A percentile compares a stretch with the other conserved stretches of the same genome.
Evolutionary conservation across 2,329 filamentous ascomycete species (phyloP).

Genomic region (Mollisiaceae sp.): DNA sequence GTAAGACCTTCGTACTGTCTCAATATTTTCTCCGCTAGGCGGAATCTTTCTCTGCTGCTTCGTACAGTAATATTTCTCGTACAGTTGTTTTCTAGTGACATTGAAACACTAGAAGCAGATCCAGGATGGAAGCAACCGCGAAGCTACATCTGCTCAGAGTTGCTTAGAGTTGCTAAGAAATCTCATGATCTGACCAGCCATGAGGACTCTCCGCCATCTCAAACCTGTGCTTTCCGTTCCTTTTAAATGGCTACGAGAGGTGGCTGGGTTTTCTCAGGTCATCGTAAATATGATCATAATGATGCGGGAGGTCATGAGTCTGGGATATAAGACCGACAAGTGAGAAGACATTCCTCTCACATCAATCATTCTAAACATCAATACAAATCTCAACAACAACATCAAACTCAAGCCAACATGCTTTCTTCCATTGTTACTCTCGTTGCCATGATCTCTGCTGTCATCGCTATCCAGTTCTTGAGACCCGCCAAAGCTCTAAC

Average conservation of each 20-base stretch:
- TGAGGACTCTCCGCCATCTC: not conserved
- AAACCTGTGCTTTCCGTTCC: not conserved
- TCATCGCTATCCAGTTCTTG: too few relatives aligned
- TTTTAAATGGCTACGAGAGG: not conserved
- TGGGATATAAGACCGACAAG: not conserved
- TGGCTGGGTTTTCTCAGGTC: not conserved
- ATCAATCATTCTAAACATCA: not conserved
- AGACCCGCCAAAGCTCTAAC: too few relatives aligned
- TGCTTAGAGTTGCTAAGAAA: not conserved
- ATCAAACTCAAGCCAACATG: not conserved
- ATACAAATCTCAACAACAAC: not conserved
- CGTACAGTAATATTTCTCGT: not conserved
- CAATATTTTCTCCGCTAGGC: not conserved
- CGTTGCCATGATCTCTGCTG: too few relatives aligned
- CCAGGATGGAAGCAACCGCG: not conserved
- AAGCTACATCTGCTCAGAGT: not conserved
- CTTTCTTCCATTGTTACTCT: too few relatives aligned
- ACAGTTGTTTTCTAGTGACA: not conserved
- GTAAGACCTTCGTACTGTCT: not conserved
- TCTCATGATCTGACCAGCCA: not conserved
- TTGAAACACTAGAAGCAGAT: not conserved
- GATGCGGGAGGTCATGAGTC: not conserved
- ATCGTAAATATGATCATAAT: not conserved
- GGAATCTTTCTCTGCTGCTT: not conserved
- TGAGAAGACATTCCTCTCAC: not conserved